Conservation (phyloP, 1,284 basidiomycete genomes). For the Fereydounia khargensis region DNA sequence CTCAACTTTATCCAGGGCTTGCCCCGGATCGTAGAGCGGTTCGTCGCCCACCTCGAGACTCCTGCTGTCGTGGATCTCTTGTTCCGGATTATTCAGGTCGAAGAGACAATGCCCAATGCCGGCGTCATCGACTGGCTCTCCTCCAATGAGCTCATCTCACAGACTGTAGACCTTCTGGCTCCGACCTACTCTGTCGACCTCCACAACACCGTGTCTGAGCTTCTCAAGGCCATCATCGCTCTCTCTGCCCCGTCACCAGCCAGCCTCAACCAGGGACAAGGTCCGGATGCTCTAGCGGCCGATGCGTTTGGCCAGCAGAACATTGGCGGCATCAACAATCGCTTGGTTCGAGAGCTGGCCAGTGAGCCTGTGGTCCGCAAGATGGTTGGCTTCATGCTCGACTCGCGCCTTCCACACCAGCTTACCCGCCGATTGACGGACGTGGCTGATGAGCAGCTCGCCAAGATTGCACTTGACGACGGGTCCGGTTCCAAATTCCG, state of each 20-base stretch:
- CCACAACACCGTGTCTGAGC: slow-evolving; percentile 83
- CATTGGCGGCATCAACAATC: slow-evolving; percentile 63
- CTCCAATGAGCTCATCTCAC: slow-evolving; percentile 76
- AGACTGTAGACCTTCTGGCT: slow-evolving; percentile 78
- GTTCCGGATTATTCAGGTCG: slow-evolving; percentile 85
- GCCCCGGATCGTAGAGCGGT: slow-evolving; percentile 76
- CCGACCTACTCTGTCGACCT: slow-evolving; percentile 74
- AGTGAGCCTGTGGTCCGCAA: slow-evolving; percentile 70
- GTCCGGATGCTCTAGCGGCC: slow-evolving; percentile 29
- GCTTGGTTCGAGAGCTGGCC: slow-evolving; percentile 86
- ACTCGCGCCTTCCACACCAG: slow-evolving; percentile 59
- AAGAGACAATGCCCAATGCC: slow-evolving; percentile 76
- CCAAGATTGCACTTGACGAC: slow-evolving; percentile 9
- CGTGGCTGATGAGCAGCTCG: slow-evolving; percentile 37
- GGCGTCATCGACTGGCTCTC: slow-evolving; percentile 89
- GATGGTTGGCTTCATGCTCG: slow-evolving; percentile 77
- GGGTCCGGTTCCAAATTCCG: slow-evolving; percentile 1
- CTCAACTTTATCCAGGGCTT: slow-evolving; percentile 82
- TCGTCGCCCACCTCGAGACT: slow-evolving; percentile 82
- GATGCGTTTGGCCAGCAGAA: slow-evolving; percentile 25
- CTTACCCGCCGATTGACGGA: slow-evolving; percentile 28
- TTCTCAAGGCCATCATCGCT: slow-evolving; percentile 91
- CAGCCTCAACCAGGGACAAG: slow-evolving; percentile 58
- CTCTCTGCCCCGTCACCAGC: slow-evolving; percentile 86
- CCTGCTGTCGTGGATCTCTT: slow-evolving; percentile 89